Evolutionary conservation across 2,329 filamentous ascomycete genomes (phyloP).

Genomic region (Sphaerulina populicola): DNA sequence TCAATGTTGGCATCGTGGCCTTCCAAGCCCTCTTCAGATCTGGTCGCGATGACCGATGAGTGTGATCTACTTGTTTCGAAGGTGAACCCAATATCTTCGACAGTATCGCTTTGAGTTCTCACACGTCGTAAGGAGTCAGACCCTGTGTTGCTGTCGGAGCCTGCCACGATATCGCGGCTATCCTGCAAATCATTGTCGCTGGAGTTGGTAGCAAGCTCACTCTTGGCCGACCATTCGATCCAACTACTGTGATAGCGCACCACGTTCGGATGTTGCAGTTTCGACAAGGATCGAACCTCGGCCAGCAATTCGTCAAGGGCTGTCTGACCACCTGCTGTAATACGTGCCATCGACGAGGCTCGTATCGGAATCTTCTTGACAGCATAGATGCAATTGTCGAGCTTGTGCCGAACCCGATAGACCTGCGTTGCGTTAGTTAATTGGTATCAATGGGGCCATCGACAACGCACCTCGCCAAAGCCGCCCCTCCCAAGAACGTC

Average conservation of each 20-base stretch:
- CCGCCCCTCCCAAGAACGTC: constrained; percentile 55
- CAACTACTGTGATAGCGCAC: constrained; percentile 59
- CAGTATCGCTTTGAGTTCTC: constrained; percentile 14
- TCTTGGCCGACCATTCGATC: constrained; percentile 44
- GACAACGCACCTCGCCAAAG: constrained; percentile 50
- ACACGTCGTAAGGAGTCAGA: constrained; percentile 14
- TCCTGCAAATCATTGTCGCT: constrained; percentile 14
- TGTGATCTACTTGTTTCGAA: constrained; percentile 14
- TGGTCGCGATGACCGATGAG: not conserved
- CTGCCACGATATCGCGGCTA: not conserved
- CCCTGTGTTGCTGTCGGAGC: constrained; percentile 24
- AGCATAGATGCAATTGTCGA: constrained; percentile 56
- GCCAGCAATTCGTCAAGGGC: constrained; percentile 51
- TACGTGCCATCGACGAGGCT: constrained; percentile 35
- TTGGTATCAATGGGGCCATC: constrained; percentile 51
- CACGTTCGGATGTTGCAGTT: constrained; percentile 56
- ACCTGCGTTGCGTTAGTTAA: constrained; percentile 51
- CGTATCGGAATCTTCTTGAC: constrained; percentile 58
- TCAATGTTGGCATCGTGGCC: not conserved
- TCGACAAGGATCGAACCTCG: constrained; percentile 55
- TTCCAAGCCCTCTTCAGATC: not conserved
- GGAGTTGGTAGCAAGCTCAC: constrained; percentile 1
- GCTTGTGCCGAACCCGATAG: constrained; percentile 52
- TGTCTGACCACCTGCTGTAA: constrained; percentile 45
- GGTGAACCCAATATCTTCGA: constrained; percentile 11